Conservation (phyloP, 192 early-diverging fungal genomes). For the Umbelopsis ramanniana region DNA sequence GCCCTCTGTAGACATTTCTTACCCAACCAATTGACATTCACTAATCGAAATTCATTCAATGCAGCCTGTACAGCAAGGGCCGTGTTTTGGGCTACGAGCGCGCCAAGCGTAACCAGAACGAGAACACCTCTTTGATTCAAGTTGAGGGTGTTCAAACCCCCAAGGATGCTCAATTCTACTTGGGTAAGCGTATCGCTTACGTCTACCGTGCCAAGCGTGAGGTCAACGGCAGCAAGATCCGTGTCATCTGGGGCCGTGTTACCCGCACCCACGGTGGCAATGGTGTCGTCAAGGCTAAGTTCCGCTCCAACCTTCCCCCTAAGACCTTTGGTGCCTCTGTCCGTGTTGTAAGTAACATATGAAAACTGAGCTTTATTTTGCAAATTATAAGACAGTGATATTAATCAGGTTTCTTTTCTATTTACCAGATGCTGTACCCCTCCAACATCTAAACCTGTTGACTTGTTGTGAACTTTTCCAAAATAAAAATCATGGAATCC, state of each 20-base stretch:
- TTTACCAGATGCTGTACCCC: constrained; percentile 90
- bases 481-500: constrained; percentile 18
- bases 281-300: constrained; percentile 91
- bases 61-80: constrained; percentile 97
- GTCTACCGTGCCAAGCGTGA: constrained; percentile 93
- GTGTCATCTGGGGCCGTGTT: constrained; percentile 98
- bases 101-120: constrained; percentile 89
- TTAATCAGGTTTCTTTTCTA: not conserved
- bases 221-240: constrained; percentile 89
- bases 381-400: not conserved
- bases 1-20: too few relatives aligned
- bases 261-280: constrained; percentile 86
- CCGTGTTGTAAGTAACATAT: constrained; percentile 78
- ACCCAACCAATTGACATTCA: not conserved
- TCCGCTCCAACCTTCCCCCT: constrained; percentile 96
- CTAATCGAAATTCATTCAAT: constrained; percentile 6
- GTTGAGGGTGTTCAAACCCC: constrained; percentile 91
- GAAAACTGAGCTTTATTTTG: not conserved
- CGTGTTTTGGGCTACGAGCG: constrained; percentile 95
- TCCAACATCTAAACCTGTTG: constrained; percentile 58
- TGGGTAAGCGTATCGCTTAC: constrained; percentile 98
- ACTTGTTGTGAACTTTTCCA: constrained; percentile 12
- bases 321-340: constrained; percentile 90
- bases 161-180: constrained; percentile 95
- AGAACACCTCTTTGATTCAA: constrained; percentile 90